Evolutionary conservation across 2,329 filamentous ascomycete genomes (phyloP).

Genomic region (Claviceps monticola): DNA sequence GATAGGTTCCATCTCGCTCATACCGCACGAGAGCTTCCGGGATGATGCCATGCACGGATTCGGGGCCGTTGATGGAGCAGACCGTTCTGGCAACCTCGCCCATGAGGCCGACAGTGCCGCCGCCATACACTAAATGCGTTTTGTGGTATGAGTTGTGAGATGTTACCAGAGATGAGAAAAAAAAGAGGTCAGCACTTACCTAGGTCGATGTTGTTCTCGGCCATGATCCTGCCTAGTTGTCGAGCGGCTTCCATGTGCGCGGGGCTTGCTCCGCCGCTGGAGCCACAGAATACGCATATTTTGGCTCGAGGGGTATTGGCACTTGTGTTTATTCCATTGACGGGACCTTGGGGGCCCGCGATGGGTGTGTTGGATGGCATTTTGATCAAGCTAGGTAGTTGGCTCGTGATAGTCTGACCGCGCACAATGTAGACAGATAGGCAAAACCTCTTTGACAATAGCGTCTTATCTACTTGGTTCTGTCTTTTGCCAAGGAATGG

Average conservation of each 20-base stretch:
- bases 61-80: constrained; percentile 66
- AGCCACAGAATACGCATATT: constrained; percentile 91
- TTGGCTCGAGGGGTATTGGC: constrained; percentile 33
- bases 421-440: background rate
- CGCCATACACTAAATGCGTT: constrained; percentile 62
- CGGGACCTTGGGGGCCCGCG: constrained; percentile 13
- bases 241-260: constrained; percentile 68
- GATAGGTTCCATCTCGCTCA: constrained; percentile 53
- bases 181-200: constrained; percentile 24
- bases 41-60: constrained; percentile 84
- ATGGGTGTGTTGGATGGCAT: constrained; percentile 8
- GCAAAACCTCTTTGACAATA: background rate
- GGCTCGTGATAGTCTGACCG: background rate
- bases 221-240: constrained; percentile 58
- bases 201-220: constrained; percentile 64
- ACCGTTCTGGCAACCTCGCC: constrained; percentile 82
- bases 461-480: background rate
- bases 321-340: constrained; percentile 11
- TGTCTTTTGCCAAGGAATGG: background rate
- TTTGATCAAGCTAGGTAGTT: background rate
- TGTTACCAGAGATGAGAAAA: background rate
- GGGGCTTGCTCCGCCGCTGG: constrained; percentile 58
- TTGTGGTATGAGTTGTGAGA: background rate
- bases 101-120: constrained; percentile 91
- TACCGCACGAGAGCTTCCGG: constrained; percentile 69